A percentile compares a stretch with the other conserved stretches of the same genome.
Conservation (phyloP, 139 green algal genomes). For the Haematococcus sp. region DNA sequence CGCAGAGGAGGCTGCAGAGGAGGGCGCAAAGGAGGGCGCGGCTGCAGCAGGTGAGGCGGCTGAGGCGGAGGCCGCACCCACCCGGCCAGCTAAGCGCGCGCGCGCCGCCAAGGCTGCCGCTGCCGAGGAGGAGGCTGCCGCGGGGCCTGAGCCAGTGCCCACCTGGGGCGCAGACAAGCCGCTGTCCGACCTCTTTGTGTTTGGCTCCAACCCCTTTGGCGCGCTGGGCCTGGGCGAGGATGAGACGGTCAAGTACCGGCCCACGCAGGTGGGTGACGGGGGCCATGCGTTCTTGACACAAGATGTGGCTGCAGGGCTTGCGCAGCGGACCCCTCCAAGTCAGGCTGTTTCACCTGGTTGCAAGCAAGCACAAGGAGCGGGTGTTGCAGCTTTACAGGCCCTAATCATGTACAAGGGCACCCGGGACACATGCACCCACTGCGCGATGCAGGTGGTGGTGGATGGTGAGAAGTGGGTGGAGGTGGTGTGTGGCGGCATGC, state of each 20-base stretch:
- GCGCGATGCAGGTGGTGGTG: slow-evolving; percentile 22
- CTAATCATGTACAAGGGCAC: too few species aligned
- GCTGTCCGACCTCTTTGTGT: slow-evolving; percentile 35
- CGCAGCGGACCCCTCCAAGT: too few species aligned
- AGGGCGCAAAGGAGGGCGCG: too few species aligned
- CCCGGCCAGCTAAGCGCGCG: background rate
- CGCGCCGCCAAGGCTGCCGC: background rate
- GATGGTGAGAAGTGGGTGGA: slow-evolving; percentile 42
- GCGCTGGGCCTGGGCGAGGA: slow-evolving; percentile 48
- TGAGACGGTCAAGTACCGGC: slow-evolving; percentile 19
- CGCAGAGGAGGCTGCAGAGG: background rate
- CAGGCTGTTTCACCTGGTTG: too few species aligned
- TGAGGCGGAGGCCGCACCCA: background rate
- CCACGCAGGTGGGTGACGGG: slow-evolving; percentile 15
- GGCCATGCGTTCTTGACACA: slow-evolving; percentile 46
- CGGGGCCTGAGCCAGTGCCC: background rate
- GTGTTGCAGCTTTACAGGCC: too few species aligned
- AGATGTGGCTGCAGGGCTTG: slow-evolving; percentile 41
- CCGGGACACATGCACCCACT: too few species aligned
- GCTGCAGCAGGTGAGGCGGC: too few species aligned
- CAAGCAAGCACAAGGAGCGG: too few species aligned
- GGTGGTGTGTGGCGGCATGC: slow-evolving; percentile 84
- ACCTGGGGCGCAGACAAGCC: background rate
- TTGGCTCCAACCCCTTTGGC: slow-evolving; percentile 49
- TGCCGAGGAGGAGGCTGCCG: background rate